These are phyloP conservation scores for Pisolithus sp. DNA, from an alignment of 768 basidiomycete species.

Conservation along the genomic window DNA sequence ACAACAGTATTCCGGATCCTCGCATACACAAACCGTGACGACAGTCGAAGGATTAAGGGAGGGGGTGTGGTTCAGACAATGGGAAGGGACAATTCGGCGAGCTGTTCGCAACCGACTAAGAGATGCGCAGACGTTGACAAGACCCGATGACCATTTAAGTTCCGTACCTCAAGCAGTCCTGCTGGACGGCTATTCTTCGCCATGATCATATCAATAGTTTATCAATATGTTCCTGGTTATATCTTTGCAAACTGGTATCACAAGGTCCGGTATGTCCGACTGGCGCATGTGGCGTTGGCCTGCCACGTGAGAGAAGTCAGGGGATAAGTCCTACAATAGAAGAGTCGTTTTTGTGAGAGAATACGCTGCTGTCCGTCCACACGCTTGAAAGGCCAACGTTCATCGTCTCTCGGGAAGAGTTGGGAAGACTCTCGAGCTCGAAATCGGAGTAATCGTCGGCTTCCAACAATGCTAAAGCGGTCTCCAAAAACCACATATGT, in stretches of 20 bases:
- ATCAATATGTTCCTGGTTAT: no score
- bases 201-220: no score
- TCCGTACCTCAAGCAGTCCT: constrained; percentile 6
- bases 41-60: constrained; percentile 56
- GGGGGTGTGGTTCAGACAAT: constrained; percentile 72
- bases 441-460: constrained; percentile 63
- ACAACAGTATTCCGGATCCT: constrained; percentile 17
- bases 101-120: constrained; percentile 46
- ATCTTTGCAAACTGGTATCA: not conserved
- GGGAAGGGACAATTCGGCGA: constrained; percentile 63
- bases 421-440: constrained; percentile 16
- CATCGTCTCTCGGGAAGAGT: constrained; percentile 8
- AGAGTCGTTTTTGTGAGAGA: constrained; percentile 12
- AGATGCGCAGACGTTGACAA: constrained; percentile 27
- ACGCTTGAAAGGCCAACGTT: constrained; percentile 20
- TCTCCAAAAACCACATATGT: constrained; percentile 94
- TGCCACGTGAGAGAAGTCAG: not conserved
- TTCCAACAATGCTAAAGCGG: constrained; percentile 80
- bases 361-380: constrained; percentile 24
- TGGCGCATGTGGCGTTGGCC: no score
- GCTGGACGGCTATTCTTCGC: constrained; percentile 26
- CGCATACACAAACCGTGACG: constrained; percentile 26
- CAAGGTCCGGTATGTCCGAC: not conserved
- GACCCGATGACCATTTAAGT: constrained; percentile 16
- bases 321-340: not conserved